These are phyloP conservation scores for Syzygium jambos DNA, from an alignment of 345 rosid species.

Conservation along the genomic window DNA sequence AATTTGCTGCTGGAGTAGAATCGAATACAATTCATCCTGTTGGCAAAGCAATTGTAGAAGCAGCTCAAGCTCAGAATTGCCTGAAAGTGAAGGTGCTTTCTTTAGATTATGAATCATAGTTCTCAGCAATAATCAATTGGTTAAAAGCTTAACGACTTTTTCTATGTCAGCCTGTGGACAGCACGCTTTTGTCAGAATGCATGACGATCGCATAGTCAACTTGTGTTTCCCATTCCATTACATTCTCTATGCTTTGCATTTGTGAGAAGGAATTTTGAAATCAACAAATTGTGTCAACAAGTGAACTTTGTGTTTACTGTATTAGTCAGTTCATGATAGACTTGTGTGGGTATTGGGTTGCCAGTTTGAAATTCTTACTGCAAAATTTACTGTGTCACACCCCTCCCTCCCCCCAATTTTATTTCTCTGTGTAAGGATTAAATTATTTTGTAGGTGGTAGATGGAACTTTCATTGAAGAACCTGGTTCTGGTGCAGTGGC, in stretches of 20 bases:
- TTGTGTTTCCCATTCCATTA: not conserved
- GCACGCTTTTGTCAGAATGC: not conserved
- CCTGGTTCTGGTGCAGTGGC: conserved; percentile 95
- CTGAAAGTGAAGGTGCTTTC: conserved; percentile 44
- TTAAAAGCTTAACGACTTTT: not conserved
- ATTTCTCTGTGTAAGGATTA: not conserved
- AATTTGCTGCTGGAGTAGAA: conserved; percentile 89
- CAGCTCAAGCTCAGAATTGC: conserved; percentile 48
- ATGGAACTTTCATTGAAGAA: conserved; percentile 84
- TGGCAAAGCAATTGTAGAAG: conserved; percentile 88
- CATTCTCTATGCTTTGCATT: not conserved
- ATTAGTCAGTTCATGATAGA: not conserved
- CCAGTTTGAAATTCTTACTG: not conserved
- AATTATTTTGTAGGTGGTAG: conserved; percentile 34
- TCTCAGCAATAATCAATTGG: not conserved
- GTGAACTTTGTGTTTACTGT: not conserved
- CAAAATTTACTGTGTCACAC: not conserved
- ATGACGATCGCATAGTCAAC: not conserved
- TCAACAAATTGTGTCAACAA: not conserved
- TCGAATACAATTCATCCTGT: conserved; percentile 88
- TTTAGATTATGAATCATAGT: not conserved
- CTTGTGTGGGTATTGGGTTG: not conserved
- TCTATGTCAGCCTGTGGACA: not conserved
- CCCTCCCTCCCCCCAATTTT: accelerated
- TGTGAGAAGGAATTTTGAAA: not conserved